phyloP scores from a whole-genome alignment of 768 basidiomycete species.

The Amyloporia xantha region DNA sequence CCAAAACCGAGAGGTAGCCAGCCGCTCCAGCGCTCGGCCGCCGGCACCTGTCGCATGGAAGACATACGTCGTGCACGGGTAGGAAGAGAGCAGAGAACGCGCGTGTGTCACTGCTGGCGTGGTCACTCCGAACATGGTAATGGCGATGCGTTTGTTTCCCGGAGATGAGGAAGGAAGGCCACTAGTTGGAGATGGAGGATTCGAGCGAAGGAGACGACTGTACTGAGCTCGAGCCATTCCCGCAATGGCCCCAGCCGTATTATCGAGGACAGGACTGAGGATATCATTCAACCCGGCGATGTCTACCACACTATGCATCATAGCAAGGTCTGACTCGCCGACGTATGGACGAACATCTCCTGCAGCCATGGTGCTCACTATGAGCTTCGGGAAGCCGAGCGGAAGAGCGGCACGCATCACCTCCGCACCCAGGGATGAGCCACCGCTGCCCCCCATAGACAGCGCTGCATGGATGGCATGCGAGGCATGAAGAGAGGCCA shows the following conservation, averaged over 20 bases:
- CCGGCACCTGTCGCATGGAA: conserved; percentile 17
- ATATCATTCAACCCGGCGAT: conserved; percentile 18
- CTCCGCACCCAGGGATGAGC: conserved; percentile 13
- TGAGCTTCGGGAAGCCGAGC: conserved; percentile 17
- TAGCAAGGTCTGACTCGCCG: conserved; percentile 12
- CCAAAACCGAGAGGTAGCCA: conserved; percentile 11
- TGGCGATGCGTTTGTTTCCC: conserved; percentile 10
- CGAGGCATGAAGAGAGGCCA: conserved; percentile 6
- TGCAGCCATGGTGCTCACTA: conserved; percentile 18
- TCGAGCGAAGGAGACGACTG: neutral
- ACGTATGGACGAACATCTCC: conserved; percentile 14
- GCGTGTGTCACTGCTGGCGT: conserved; percentile 17
- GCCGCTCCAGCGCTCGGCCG: conserved; percentile 15
- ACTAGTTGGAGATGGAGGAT: neutral
- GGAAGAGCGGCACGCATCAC: conserved; percentile 12
- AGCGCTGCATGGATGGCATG: conserved; percentile 10
- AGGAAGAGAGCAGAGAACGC: conserved; percentile 10
- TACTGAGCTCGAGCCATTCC: conserved; percentile 16
- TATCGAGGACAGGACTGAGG: conserved; percentile 14
- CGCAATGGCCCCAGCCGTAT: conserved; percentile 15
- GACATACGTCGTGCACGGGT: conserved; percentile 16
- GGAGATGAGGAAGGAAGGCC: neutral
- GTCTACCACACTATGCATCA: conserved; percentile 17
- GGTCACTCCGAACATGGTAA: conserved; percentile 19
- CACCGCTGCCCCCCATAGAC: conserved; percentile 14